phyloP scores from a whole-genome alignment of 2,329 filamentous ascomycete genomes.

The Dryadomyces quercivorus region DNA sequence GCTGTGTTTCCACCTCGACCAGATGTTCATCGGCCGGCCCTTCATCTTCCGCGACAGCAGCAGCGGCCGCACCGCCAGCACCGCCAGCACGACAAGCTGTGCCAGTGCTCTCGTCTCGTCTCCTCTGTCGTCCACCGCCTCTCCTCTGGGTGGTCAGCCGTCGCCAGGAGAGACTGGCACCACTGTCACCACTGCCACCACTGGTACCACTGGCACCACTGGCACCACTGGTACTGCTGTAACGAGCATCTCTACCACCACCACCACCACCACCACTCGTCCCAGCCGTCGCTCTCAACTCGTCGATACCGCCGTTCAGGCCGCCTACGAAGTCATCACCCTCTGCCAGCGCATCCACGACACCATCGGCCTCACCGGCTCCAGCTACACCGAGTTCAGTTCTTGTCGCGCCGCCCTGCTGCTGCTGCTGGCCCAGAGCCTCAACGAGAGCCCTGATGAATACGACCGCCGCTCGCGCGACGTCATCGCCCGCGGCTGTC shows the following conservation, averaged over 20 bases:
- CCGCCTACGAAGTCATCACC: constrained; percentile 36
- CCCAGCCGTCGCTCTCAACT: constrained; percentile 16
- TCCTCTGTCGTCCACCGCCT: neutral
- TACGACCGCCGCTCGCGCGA: constrained; percentile 1
- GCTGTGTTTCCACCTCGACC: constrained; percentile 38
- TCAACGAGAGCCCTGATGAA: constrained; percentile 1
- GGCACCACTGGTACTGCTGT: neutral
- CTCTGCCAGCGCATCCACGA: constrained; percentile 35
- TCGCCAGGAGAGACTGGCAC: neutral
- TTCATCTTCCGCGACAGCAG: constrained; percentile 30
- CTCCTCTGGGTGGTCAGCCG: neutral
- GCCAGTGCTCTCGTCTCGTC: constrained; percentile 7
- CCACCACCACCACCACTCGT: neutral
- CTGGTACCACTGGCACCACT: neutral
- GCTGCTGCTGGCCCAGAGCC: constrained; percentile 20
- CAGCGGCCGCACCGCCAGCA: neutral
- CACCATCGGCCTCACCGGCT: constrained; percentile 38
- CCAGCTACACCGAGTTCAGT: constrained; percentile 44
- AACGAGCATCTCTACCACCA: neutral
- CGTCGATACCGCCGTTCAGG: constrained; percentile 39
- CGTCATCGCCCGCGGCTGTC: constrained; percentile 1
- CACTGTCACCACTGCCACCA: neutral
- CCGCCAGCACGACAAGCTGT: neutral
- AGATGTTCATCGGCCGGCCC: constrained; percentile 40
- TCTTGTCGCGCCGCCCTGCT: constrained; percentile 41